Evolutionary conservation across 768 basidiomycete species (phyloP).

Genomic region (Russula sp.): DNA sequence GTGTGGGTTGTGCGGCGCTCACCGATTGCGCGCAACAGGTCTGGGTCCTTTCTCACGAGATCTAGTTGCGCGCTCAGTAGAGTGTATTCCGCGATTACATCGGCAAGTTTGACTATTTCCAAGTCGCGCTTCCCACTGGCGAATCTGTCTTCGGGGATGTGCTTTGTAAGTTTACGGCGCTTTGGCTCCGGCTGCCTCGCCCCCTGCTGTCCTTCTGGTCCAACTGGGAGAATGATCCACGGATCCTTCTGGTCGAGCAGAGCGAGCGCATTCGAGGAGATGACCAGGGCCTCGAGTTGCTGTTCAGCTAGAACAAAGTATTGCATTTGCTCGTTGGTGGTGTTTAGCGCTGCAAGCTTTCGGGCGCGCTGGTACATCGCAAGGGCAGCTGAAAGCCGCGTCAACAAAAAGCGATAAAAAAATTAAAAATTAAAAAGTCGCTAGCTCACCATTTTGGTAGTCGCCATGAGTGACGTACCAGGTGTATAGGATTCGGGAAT

Average conservation of each 20-base stretch:
- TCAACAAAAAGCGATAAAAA: neutral
- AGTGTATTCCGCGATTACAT: constrained; percentile 74
- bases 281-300: constrained; percentile 73
- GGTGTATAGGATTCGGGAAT: constrained; percentile 88
- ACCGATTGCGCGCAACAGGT: constrained; percentile 61
- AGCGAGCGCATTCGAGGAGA: constrained; percentile 84
- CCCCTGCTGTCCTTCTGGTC: constrained; percentile 32
- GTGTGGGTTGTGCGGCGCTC: constrained; percentile 27
- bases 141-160: constrained; percentile 74
- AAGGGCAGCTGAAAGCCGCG: constrained; percentile 57
- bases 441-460: constrained; percentile 77
- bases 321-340: constrained; percentile 31
- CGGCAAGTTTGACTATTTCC: constrained; percentile 73
- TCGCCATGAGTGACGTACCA: constrained; percentile 88
- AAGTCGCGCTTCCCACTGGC: constrained; percentile 55
- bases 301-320: constrained; percentile 53
- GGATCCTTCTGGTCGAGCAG: constrained; percentile 75
- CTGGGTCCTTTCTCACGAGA: constrained; percentile 62
- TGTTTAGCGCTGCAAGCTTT: constrained; percentile 50
- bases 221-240: constrained; percentile 71
- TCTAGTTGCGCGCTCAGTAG: constrained; percentile 74
- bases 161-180: constrained; percentile 61
- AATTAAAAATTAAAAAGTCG: neutral
- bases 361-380: constrained; percentile 91
- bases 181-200: constrained; percentile 56